Percentiles rank a stretch among this genome's conserved stretches.
These are phyloP conservation scores for Stephanodiscus minutulus DNA, from an alignment of 108 stramenopile genomes.

Conservation along the genomic window DNA sequence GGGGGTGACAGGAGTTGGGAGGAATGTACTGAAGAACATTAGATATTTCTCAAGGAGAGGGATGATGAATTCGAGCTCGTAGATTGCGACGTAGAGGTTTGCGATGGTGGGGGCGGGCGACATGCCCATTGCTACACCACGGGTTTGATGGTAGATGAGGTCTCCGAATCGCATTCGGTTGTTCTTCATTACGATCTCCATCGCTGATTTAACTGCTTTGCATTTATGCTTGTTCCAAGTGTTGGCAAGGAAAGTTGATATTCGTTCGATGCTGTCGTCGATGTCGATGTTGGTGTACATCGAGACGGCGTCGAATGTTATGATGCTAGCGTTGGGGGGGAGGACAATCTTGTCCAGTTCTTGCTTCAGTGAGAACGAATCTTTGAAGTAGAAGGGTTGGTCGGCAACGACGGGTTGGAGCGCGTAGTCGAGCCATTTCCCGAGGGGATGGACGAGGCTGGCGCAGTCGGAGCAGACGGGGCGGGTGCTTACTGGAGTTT, in stretches of 20 bases:
- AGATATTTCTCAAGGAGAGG: background rate
- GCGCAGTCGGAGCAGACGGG: constrained; percentile 2
- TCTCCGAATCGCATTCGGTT: background rate
- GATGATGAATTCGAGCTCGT: background rate
- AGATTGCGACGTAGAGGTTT: background rate
- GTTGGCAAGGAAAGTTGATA: background rate
- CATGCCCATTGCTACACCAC: background rate
- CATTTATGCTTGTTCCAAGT: background rate
- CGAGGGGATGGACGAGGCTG: constrained; percentile 1
- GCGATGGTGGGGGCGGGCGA: background rate
- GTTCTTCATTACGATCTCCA: background rate
- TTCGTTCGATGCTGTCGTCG: background rate
- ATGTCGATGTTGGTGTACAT: too few relatives aligned
- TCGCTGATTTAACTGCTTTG: background rate
- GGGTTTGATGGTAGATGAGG: background rate
- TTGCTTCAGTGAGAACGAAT: constrained; percentile 7
- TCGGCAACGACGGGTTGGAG: background rate
- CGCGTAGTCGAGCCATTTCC: constrained; percentile 1
- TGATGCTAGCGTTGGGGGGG: background rate
- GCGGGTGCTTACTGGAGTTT: background rate
- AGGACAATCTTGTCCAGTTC: background rate
- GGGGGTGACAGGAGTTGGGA: background rate
- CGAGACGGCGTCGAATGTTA: background rate
- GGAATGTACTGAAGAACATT: background rate
- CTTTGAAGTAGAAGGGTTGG: constrained; percentile 11